Evolutionary conservation across 495 filamentous ascomycete genomes (phyloP).

Genomic region (Amphirosellinia nigrospora): DNA sequence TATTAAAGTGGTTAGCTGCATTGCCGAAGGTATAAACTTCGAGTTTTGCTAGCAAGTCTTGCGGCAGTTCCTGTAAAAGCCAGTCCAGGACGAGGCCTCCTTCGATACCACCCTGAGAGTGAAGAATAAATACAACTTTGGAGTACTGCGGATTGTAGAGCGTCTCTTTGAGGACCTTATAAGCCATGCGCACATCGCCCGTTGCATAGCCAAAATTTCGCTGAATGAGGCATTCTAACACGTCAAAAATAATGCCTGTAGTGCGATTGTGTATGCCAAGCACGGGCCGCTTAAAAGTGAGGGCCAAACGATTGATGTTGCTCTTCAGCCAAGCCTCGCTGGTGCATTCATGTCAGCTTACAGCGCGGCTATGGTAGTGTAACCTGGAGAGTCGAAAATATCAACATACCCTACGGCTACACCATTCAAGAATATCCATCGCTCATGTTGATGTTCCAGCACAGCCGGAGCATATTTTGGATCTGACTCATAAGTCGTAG

Average conservation of each 20-base stretch:
- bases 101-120: constrained; percentile 85
- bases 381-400: neutral
- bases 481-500: constrained; percentile 48
- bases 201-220: constrained; percentile 77
- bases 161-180: constrained; percentile 62
- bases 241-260: constrained; percentile 72
- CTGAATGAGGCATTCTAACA: constrained; percentile 79
- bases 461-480: constrained; percentile 49
- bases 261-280: constrained; percentile 86
- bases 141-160: constrained; percentile 64
- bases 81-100: constrained; percentile 77
- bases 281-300: constrained; percentile 76
- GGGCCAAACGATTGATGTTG: constrained; percentile 73
- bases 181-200: constrained; percentile 65
- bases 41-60: constrained; percentile 67
- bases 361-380: too few relatives aligned
- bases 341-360: constrained; percentile 9
- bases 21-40: constrained; percentile 89
- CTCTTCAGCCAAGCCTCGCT: constrained; percentile 66
- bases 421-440: constrained; percentile 79
- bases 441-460: constrained; percentile 60
- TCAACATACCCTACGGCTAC: constrained; percentile 63
- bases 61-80: constrained; percentile 76
- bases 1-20: constrained; percentile 89
- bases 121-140: constrained; percentile 78